Conservation (phyloP, 352 stramenopile genomes). For the Pythium phragmiticola region DNA sequence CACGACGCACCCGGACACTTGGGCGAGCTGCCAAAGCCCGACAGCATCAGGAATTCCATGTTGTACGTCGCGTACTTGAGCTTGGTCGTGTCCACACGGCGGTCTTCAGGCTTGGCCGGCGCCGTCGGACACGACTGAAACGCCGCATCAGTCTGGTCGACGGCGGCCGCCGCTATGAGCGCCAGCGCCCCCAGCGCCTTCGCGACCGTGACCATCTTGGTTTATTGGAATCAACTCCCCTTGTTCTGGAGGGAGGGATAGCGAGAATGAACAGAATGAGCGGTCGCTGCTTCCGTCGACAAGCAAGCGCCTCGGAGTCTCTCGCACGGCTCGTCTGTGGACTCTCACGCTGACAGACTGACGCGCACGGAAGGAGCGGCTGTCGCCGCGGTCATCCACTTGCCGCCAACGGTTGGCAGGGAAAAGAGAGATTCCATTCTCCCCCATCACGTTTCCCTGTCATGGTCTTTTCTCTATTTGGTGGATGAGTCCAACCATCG, state of each 20-base stretch:
- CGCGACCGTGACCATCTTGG: constrained; percentile 16
- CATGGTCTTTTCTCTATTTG: background rate
- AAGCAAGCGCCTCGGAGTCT: background rate
- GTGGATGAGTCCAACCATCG: background rate
- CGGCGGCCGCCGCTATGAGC: background rate
- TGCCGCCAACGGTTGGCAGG: background rate
- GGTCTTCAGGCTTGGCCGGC: constrained; percentile 29
- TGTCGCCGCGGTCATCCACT: background rate
- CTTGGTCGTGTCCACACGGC: constrained; percentile 30
- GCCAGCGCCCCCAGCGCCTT: constrained; percentile 4
- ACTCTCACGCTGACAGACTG: background rate
- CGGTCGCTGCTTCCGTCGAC: background rate
- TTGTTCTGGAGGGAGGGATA: background rate
- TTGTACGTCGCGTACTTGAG: constrained; percentile 40
- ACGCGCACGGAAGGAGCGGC: background rate
- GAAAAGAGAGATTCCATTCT: background rate
- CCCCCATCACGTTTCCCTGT: background rate
- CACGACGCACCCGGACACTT: constrained; percentile 27
- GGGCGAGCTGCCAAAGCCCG: constrained; percentile 18
- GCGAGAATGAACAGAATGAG: constrained; percentile 5
- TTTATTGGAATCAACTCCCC: background rate
- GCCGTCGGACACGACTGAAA: constrained; percentile 29
- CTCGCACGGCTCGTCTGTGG: background rate
- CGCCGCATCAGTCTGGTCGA: constrained; percentile 1
- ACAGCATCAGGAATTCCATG: constrained; percentile 31